A percentile compares a stretch with the other conserved stretches of the same genome.
These are phyloP conservation scores for Magnusiomyces fungicola DNA, from an alignment of 1,139 yeast genomes.

Conservation along the genomic window DNA sequence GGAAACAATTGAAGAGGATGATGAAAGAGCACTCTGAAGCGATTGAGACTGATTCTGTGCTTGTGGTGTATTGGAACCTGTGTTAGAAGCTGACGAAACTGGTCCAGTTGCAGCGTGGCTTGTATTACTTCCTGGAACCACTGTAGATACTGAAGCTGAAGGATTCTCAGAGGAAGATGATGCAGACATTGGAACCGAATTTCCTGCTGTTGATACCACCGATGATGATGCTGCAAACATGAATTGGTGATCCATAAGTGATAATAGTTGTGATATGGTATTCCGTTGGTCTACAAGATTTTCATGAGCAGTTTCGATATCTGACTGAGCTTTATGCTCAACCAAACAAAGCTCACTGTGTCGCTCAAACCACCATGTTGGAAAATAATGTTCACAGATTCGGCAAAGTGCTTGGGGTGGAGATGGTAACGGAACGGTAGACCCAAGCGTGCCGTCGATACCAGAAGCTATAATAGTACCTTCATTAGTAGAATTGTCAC, in stretches of 20 bases:
- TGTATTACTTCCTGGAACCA: not conserved
- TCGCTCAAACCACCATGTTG: constrained; percentile 93
- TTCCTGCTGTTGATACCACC: constrained; percentile 21
- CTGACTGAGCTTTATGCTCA: constrained; percentile 77
- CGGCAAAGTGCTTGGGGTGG: constrained; percentile 80
- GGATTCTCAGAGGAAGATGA: not conserved
- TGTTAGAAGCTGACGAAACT: too few species aligned
- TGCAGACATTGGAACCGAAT: constrained; percentile 23
- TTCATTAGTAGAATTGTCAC: constrained; percentile 36
- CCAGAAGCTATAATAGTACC: constrained; percentile 27
- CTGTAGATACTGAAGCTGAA: not conserved
- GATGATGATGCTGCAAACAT: constrained; percentile 2
- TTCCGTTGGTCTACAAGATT: constrained; percentile 63
- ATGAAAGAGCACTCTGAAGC: constrained; percentile 4
- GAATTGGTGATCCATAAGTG: constrained; percentile 11
- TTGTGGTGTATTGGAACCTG: not conserved
- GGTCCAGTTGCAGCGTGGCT: too few species aligned
- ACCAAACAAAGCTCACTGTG: constrained; percentile 84
- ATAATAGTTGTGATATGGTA: constrained; percentile 35
- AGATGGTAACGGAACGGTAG: constrained; percentile 59
- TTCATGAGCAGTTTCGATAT: constrained; percentile 74
- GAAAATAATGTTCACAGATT: constrained; percentile 85
- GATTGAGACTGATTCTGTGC: not conserved
- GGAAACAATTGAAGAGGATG: constrained; percentile 11
- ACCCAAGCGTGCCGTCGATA: not conserved